Conservation (phyloP, 2,329 filamentous ascomycete species). For the Microcyclospora pomicola region DNA sequence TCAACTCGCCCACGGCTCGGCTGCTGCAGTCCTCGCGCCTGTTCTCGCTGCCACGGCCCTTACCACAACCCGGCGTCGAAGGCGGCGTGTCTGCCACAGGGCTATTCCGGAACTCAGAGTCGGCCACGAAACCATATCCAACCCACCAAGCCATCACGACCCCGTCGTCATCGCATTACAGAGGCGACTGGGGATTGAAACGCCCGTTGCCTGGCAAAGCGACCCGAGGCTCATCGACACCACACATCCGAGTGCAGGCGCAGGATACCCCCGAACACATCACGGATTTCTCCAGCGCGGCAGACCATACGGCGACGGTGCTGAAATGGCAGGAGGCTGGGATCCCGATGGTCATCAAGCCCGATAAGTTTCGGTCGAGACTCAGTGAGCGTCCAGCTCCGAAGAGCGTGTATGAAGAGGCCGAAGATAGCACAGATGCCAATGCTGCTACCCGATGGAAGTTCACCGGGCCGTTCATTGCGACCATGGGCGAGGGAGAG, state of each 20-base stretch:
- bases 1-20: constrained; percentile 44
- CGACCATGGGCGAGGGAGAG: constrained; percentile 40
- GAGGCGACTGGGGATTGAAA: constrained; percentile 90
- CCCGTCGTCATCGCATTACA: constrained; percentile 53
- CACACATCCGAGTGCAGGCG: constrained; percentile 60
- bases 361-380: constrained; percentile 10
- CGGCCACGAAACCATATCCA: constrained; percentile 65
- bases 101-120: constrained; percentile 44
- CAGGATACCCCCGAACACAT: constrained; percentile 78
- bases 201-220: constrained; percentile 64
- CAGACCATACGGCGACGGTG: constrained; percentile 67
- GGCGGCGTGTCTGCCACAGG: constrained; percentile 31
- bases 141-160: constrained; percentile 72
- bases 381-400: constrained; percentile 1
- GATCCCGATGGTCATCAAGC: constrained; percentile 49
- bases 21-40: constrained; percentile 78
- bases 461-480: constrained; percentile 45
- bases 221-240: constrained; percentile 54
- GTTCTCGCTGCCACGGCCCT: constrained; percentile 69
- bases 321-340: constrained; percentile 77
- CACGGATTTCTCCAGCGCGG: constrained; percentile 74
- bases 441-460: constrained; percentile 34
- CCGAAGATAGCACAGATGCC: constrained; percentile 31
- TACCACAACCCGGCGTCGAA: constrained; percentile 45
- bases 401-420: constrained; percentile 28